Evolutionary conservation across 1,284 basidiomycete species (phyloP).

Genomic region (Ustilago bromivora): DNA sequence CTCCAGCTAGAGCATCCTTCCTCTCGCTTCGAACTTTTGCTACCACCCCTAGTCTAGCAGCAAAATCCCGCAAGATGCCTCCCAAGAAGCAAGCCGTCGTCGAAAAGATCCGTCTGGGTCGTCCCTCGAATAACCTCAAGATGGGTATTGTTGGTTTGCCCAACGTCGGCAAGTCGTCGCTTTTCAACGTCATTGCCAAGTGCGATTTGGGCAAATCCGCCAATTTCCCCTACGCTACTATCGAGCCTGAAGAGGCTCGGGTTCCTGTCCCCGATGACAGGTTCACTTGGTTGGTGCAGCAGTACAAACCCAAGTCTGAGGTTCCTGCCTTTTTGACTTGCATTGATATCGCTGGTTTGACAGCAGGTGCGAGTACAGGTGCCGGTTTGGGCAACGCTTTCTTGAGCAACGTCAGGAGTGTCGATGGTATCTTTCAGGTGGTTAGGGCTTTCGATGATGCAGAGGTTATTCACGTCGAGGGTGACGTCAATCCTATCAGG

Average conservation of each 20-base stretch:
- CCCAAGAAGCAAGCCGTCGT: slow-evolving; percentile 59
- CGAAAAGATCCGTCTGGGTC: slow-evolving; percentile 65
- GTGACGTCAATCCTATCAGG: slow-evolving; percentile 92
- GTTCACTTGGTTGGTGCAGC: slow-evolving; percentile 91
- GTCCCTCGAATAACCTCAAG: slow-evolving; percentile 69
- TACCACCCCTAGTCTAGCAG: slow-evolving; percentile 25
- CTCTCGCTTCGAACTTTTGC: slow-evolving; percentile 23
- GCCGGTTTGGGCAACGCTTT: slow-evolving; percentile 98
- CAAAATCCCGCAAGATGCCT: slow-evolving; percentile 61
- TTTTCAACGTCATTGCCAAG: slow-evolving; percentile 88
- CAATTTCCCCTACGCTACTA: slow-evolving; percentile 99
- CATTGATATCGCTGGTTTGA: slow-evolving; percentile 98
- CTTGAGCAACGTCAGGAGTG: slow-evolving; percentile 95
- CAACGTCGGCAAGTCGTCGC: slow-evolving; percentile 68
- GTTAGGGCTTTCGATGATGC: slow-evolving; percentile 98
- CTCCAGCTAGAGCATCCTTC: slow-evolving; percentile 2
- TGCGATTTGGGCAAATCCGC: slow-evolving; percentile 90
- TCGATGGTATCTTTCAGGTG: slow-evolving; percentile 99
- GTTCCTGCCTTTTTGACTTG: slow-evolving; percentile 96
- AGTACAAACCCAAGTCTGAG: slow-evolving; percentile 89
- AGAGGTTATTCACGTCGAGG: slow-evolving; percentile 99
- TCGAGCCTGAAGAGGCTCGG: slow-evolving; percentile 77
- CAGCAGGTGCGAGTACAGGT: slow-evolving; percentile 94
- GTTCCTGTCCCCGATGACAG: slow-evolving; percentile 96
- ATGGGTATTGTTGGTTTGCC: slow-evolving; percentile 70